Base-by-base conservation (phyloP, 257 asterid species). In the Solanum virginianum region DNA sequence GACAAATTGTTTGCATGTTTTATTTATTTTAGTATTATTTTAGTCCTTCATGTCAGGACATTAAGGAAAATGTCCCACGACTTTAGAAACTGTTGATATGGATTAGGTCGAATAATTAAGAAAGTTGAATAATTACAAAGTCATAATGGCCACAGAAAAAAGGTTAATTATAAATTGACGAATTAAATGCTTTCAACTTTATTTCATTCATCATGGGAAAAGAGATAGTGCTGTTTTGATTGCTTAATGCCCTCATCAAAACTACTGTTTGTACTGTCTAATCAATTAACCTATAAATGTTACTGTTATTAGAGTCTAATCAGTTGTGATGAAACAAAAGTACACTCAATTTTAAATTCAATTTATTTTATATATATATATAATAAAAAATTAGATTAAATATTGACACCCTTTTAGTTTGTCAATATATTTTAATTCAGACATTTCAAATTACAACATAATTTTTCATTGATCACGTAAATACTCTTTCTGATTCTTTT, bases 21-120 rank as follows among this genome's bases (percentile, higher is more conserved):
- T 10, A 7, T 45, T 43, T 41, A 1, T 20, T 70, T 39, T 41
- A 18, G 63, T 12, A 41, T 11, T 41, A 36, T 36, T 74, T 47
- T 77, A 77, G 53, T 77, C 82, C 26, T 51, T 77, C 82, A 77
- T 49, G 63, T 51, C 62, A 75, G 4, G 43, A 22, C 41, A 75
- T 26, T 8, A 51, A 77, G 82, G 82, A 77, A 77, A 51, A 24
- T 77, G 45, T 24, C 47, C 65, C 82, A 62, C n/a, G 74, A 63
- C 53, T 63, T 24, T 82, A 22, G 59, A 14, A 22, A 47, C 47
- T 77, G 63, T 80, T 85, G 57, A 59, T 79, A 49, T 63, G 80
- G 87, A 85, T 85, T 85, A 8, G 84, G 84, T 85, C 71, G 70
- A 85, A 79, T 82, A 82, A 82, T 82, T 62, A 62, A 47, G 79